Base-by-base conservation (phyloP, 805 yeast species). In the Kazachstania viticola region DNA sequence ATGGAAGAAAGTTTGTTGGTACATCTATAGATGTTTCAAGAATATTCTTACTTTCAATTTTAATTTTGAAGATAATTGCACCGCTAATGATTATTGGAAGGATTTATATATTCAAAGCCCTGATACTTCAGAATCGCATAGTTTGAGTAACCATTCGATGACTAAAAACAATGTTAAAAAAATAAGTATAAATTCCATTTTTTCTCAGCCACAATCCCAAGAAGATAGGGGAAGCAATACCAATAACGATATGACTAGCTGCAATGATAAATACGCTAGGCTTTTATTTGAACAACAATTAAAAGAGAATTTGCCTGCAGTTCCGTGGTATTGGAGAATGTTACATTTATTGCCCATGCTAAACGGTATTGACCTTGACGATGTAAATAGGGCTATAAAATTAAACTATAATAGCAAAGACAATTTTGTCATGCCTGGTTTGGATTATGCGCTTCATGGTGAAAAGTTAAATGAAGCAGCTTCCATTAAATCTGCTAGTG, bases 341-440 rank as follows among this genome's bases (percentile, higher is more conserved):
- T 16, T 51, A 12, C 60, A 54, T 28, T 21, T 16, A 5, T 24
- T 56, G 5, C 59, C 61, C 9, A 45, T 56, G 52, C 34, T 46
- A 22, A 31, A 35, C 11, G 60, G 58, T 12, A 43, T 56, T 12
- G 58, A 56, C 35, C 33, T 56, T n/a, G 58, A 53, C 35, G 54
- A 47, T 30, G 25, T 54, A 9, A 44, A 54, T 34, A 42, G 49
- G 31, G 30, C 36, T 12, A 21, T 52, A 14, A 45, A 43, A 15
- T 17, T 40, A n/a, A 41, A 28, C 27, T 31, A 44, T 26, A 28
- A 41, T 17, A 41, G 42, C 17, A 42, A 44, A 6, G 43, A 42
- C 29, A 45, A 37, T 11, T 41, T 44, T 25, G 34, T 42, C 18
- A 33, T 50, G 6, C 54, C 56, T 3, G 56, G 55, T 3, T 30